These are phyloP conservation scores for Termitomyces titanicus DNA, from an alignment of 768 basidiomycete species.

Conservation along the genomic window DNA sequence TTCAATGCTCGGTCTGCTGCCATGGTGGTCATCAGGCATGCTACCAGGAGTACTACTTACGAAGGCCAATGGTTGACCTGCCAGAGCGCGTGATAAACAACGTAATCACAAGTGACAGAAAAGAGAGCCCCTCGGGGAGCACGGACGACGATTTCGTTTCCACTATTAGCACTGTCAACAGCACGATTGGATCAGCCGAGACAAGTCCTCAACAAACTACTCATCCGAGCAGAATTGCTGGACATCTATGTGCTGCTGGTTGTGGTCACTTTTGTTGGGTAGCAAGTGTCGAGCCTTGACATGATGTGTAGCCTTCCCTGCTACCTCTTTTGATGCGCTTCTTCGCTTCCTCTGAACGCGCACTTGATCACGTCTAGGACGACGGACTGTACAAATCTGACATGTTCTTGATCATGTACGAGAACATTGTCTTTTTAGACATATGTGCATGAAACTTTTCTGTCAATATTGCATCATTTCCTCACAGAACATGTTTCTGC, in stretches of 20 bases:
- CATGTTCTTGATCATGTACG: conserved; percentile 1
- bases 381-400: not conserved
- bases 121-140: conserved; percentile 13
- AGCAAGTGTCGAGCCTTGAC: conserved; percentile 24
- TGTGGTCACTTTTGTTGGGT: conserved; percentile 85
- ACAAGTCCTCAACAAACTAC: conserved; percentile 15
- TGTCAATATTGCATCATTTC: not conserved
- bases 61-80: conserved; percentile 52
- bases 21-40: conserved; percentile 84
- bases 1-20: conserved; percentile 72
- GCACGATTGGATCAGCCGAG: conserved; percentile 15
- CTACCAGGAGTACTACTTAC: conserved; percentile 64
- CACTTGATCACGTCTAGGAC: not conserved
- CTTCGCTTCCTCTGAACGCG: not conserved
- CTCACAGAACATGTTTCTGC: not conserved
- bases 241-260: conserved; percentile 73
- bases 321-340: not conserved
- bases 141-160: conserved; percentile 25
- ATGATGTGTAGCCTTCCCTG: not conserved
- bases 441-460: not conserved
- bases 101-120: conserved; percentile 11
- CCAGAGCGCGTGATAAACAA: conserved; percentile 20
- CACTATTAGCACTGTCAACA: conserved; percentile 15
- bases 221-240: conserved; percentile 30
- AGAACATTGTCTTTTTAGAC: not conserved